Percentiles rank a stretch among this genome's conserved stretches.
Evolutionary conservation across 225 moss, liverwort and hornwort species (phyloP).

Genomic region (Neckera pumila): DNA sequence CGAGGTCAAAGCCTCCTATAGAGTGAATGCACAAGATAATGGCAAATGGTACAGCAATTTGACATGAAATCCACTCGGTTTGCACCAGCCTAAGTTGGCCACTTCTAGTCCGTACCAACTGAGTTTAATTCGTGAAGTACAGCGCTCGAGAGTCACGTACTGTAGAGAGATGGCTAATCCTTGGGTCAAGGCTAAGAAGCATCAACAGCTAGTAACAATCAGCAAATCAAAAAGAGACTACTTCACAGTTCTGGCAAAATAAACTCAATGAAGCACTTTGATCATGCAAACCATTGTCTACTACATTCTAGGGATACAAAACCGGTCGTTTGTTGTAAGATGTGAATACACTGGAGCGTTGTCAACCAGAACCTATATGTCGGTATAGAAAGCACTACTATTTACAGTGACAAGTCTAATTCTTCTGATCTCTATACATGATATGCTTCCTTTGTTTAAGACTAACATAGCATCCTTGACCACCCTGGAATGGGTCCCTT

Average conservation of each 20-base stretch:
- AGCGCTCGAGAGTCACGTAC: neutral
- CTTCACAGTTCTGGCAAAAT: neutral
- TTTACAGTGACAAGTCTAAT: neutral
- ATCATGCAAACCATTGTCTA: neutral
- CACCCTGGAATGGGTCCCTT: neutral
- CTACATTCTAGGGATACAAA: neutral
- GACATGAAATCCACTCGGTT: neutral
- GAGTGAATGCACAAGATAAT: neutral
- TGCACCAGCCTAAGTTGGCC: neutral
- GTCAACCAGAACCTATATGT: neutral
- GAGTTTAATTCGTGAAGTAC: neutral
- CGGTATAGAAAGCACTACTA: neutral
- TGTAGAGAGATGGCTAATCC: neutral
- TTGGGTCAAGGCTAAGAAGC: neutral
- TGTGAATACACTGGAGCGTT: neutral
- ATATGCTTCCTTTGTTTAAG: neutral
- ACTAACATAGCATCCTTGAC: neutral
- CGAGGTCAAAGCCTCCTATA: neutral
- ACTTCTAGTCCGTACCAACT: neutral
- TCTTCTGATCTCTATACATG: neutral
- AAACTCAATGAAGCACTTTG: neutral
- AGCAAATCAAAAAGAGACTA: neutral
- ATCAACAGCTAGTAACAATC: neutral
- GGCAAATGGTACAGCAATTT: neutral
- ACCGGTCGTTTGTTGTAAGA: neutral